phyloP scores from a whole-genome alignment of 768 basidiomycete species.

The Mycena vitilis region DNA sequence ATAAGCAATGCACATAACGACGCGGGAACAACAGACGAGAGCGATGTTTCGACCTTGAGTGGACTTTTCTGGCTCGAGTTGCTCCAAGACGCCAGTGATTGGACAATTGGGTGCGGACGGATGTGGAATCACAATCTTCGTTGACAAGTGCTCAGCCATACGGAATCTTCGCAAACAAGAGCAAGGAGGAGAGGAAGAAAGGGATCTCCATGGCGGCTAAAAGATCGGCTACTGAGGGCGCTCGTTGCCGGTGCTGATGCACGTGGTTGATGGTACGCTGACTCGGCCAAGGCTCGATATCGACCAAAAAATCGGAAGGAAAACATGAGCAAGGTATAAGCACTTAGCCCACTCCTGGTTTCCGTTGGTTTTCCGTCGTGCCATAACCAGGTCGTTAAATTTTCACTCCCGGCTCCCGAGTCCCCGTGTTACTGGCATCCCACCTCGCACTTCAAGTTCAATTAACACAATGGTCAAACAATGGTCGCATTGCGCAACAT shows the following conservation, averaged over 20 bases:
- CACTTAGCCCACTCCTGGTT: too few species aligned
- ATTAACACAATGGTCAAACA: too few species aligned
- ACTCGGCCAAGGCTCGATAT: too few species aligned
- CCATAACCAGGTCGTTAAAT: too few species aligned
- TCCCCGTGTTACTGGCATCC: background rate
- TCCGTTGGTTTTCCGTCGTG: too few species aligned
- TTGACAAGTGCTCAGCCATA: constrained; percentile 53
- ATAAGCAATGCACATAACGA: constrained; percentile 31
- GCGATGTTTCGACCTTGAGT: constrained; percentile 73
- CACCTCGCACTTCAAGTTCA: constrained; percentile 18
- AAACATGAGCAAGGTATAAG: too few species aligned
- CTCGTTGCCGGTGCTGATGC: background rate
- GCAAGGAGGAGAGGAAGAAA: constrained; percentile 3
- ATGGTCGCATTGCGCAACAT: too few species aligned
- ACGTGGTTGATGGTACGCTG: background rate
- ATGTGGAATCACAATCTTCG: constrained; percentile 67
- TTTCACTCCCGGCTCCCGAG: too few species aligned
- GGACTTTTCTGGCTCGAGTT: constrained; percentile 59
- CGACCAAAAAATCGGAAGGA: too few species aligned
- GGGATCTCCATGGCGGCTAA: constrained; percentile 1
- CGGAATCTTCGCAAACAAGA: background rate
- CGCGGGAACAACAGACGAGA: constrained; percentile 59
- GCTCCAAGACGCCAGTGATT: constrained; percentile 73
- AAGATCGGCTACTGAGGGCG: background rate
- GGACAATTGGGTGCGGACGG: constrained; percentile 52